Evolutionary conservation across 1,284 basidiomycete genomes (phyloP), one percentile per base, ranked within the genome.

Genomic region (Cystobasidium sp.): DNA sequence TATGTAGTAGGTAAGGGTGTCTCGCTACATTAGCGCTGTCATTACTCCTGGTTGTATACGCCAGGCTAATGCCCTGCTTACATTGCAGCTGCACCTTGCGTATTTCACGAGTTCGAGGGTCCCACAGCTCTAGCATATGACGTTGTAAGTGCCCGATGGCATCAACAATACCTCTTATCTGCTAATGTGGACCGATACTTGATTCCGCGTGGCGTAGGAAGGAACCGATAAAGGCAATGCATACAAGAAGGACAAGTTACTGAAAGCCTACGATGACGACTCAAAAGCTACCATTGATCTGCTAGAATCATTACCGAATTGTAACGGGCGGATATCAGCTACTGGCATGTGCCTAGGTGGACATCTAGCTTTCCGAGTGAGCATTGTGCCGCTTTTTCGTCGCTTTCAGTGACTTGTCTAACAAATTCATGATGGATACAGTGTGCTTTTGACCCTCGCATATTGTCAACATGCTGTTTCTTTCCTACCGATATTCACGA

Each of bases 91-190:
- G 91, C 89, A 76, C 91, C 92, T 0, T 92, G 90, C 6, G 86
- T 85, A 31, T 97, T 91, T 82, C 94, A 97, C 80, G 94, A 97
- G 80, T 96, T 95, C 75, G 88, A 93, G 81, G 90, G 91, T 0
- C 90, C 92, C 0, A 92, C 93, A 67, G 83, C 93, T 0, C 89
- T 97, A 74, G 88, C 92, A 0, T 97, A 96, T 80, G 93, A 95
- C 80, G 85, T 84, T 0, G 64, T 59, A 59, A 59, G 56, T n/a
- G 5, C n/a, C n/a, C n/a, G n/a, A n/a, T n/a, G n/a, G n/a, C n/a
- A n/a, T n/a, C n/a, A n/a, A n/a, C n/a, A n/a, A n/a, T n/a, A n/a
- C n/a, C n/a, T n/a, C n/a, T n/a, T n/a, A n/a, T n/a, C n/a, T n/a
- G n/a, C n/a, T n/a, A n/a, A n/a, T n/a, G n/a, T n/a, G n/a, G n/a